Evolutionary conservation across 2,329 filamentous ascomycete species (phyloP), one percentile per base, ranked within the genome.

Genomic region (Scorias spongiosa): DNA sequence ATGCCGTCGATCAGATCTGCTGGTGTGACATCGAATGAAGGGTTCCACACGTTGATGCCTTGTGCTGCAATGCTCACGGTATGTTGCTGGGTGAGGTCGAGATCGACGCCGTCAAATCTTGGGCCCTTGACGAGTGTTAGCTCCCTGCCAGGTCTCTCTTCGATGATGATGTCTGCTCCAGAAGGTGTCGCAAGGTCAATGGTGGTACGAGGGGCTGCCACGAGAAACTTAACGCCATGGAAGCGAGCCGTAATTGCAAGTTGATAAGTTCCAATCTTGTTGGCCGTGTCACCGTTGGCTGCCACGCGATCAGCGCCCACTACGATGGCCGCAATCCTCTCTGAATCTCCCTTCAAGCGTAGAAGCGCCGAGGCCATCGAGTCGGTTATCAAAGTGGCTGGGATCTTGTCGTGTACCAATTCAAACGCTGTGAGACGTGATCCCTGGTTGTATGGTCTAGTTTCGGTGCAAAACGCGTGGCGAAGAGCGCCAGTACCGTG

Each of bases 181-280:
- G 77, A 81, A 51, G 75, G 71, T 2, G 89, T 96, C 43, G 75
- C 70, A 29, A 94, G 68, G 58, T 98, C 91, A 53, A 98, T 91
- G 45, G 86, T 94, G 2, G 91, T 98, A 6, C 88, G 84, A 0
- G 91, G 91, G 1, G 91, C 91, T 0, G 91, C 91, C 28, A 98
- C 88, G 9, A 98, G 74, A 60, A 98, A 98, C 63, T 89, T 93
- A 57, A 96, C 74, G 14, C 84, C 84, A 56, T 98, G 91, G 57
- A 88, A 71, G 51, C 75, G 80, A 17, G 91, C 91, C 28, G 94
- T 72, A n/a, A 96, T 87, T 2, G 91, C 87, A 3, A 98, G 74
- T 44, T 81, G 75, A 61, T 98, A 96, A 0, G 91, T 98, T 42
- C 91, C 91, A 48, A 98, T 93, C 69, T 98, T 98, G 69, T 98